These are phyloP conservation scores for Kwoniella newhampshirensis DNA, from an alignment of 768 basidiomycete species.

Conservation along the genomic window DNA sequence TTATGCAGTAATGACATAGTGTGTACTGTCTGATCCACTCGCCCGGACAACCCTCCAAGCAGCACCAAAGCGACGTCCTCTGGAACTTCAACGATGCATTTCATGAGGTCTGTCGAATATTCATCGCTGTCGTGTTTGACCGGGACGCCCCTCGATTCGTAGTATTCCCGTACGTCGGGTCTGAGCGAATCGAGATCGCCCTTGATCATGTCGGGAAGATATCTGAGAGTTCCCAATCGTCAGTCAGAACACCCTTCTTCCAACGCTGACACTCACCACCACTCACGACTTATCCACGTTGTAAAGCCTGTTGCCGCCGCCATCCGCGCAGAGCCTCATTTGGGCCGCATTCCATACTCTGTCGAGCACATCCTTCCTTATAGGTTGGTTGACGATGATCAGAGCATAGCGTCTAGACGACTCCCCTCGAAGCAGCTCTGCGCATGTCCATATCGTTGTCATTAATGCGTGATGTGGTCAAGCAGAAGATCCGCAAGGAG, in stretches of 20 bases:
- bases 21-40: conserved; percentile 92
- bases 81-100: conserved; percentile 68
- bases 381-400: conserved; percentile 88
- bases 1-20: conserved; percentile 82
- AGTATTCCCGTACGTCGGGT: conserved; percentile 69
- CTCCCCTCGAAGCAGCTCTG: conserved; percentile 16
- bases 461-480: no score
- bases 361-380: conserved; percentile 61
- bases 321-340: conserved; percentile 76
- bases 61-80: conserved; percentile 59
- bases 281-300: conserved; percentile 58
- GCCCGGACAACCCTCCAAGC: conserved; percentile 83
- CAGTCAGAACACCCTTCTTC: not conserved
- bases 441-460: conserved; percentile 9
- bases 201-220: conserved; percentile 80
- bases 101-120: conserved; percentile 92
- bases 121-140: conserved; percentile 70
- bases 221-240: conserved; percentile 58
- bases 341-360: conserved; percentile 47
- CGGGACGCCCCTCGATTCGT: conserved; percentile 63
- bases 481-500: no score
- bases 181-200: conserved; percentile 91
- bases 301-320: conserved; percentile 79
- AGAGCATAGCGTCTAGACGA: conserved; percentile 51
- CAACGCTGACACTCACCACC: not conserved